A percentile compares a stretch with the other conserved stretches of the same genome.
phyloP scores from a whole-genome alignment of 371 early-diverging fungal species.

The Saksenaea oblongispora region DNA sequence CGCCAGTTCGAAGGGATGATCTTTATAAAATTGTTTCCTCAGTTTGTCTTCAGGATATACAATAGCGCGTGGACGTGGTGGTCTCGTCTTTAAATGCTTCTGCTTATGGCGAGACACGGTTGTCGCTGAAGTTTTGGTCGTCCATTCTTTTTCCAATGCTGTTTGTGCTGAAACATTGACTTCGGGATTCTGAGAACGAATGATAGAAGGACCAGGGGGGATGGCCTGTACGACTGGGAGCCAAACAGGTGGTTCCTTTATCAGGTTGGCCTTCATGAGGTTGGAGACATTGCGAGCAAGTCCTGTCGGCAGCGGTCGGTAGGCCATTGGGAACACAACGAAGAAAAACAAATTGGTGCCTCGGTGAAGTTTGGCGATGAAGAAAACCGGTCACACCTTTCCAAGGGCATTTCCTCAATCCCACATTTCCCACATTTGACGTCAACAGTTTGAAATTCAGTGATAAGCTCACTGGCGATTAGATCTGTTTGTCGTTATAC shows the following conservation, averaged over 20 bases:
- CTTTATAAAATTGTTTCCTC: conserved; percentile 79
- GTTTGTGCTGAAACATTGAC: conserved; percentile 42
- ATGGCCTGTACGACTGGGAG: conserved; percentile 55
- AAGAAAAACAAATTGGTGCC: not conserved
- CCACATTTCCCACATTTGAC: no score
- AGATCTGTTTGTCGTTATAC: no score
- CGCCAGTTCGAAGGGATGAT: conserved; percentile 86
- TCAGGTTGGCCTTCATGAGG: conserved; percentile 55
- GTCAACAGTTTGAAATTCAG: no score
- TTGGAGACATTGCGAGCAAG: conserved; percentile 49
- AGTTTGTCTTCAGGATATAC: conserved; percentile 88
- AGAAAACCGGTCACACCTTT: conserved; percentile 6
- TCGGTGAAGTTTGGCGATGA: not conserved
- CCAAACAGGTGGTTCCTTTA: conserved; percentile 65
- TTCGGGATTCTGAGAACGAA: conserved; percentile 51
- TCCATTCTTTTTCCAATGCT: conserved; percentile 31
- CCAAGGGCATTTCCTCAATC: no score
- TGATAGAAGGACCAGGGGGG: conserved; percentile 69
- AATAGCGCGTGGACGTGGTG: conserved; percentile 66
- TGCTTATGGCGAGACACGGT: conserved; percentile 40
- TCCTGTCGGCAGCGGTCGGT: conserved; percentile 36
- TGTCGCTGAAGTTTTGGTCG: conserved; percentile 18
- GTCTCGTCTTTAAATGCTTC: conserved; percentile 58
- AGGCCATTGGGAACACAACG: conserved; percentile 33
- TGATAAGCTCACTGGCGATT: no score